These are phyloP conservation scores for Agrocybe pediades DNA, from an alignment of 768 basidiomycete genomes.

Conservation along the genomic window DNA sequence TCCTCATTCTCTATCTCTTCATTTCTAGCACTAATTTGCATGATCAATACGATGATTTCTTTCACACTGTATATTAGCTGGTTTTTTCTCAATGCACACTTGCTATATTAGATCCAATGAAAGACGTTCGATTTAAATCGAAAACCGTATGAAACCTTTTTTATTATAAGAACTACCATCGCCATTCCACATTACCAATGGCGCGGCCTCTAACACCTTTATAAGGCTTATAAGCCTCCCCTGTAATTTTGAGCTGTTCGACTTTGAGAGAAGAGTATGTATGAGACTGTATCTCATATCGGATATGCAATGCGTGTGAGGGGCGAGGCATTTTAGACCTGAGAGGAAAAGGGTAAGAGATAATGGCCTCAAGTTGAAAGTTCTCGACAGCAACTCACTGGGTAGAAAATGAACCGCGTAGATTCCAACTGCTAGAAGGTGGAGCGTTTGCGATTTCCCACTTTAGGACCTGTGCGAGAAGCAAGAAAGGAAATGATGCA, in stretches of 20 bases:
- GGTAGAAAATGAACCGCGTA: constrained; percentile 79
- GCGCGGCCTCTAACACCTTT: constrained; percentile 82
- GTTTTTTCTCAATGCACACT: constrained; percentile 1
- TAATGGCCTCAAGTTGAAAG: neutral
- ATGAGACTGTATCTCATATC: constrained; percentile 70
- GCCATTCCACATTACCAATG: constrained; percentile 72
- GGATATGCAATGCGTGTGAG: constrained; percentile 72
- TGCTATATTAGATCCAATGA: neutral
- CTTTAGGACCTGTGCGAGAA: constrained; percentile 53
- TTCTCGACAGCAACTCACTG: constrained; percentile 39
- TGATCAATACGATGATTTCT: constrained; percentile 14
- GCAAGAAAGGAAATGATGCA: no score
- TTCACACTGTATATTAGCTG: constrained; percentile 24
- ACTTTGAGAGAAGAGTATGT: constrained; percentile 83
- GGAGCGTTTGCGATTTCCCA: constrained; percentile 78
- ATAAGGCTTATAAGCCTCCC: constrained; percentile 87
- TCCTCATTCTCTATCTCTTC: no score
- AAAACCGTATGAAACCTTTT: neutral
- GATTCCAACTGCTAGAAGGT: constrained; percentile 67
- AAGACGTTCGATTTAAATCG: neutral
- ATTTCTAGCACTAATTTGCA: constrained; percentile 10
- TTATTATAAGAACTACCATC: no score
- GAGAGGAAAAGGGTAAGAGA: constrained; percentile 6
- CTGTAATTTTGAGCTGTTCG: constrained; percentile 78
- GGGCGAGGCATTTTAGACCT: constrained; percentile 54